Evolutionary conservation across 345 rosid genomes (phyloP).

Genomic region (Citrus medica): DNA sequence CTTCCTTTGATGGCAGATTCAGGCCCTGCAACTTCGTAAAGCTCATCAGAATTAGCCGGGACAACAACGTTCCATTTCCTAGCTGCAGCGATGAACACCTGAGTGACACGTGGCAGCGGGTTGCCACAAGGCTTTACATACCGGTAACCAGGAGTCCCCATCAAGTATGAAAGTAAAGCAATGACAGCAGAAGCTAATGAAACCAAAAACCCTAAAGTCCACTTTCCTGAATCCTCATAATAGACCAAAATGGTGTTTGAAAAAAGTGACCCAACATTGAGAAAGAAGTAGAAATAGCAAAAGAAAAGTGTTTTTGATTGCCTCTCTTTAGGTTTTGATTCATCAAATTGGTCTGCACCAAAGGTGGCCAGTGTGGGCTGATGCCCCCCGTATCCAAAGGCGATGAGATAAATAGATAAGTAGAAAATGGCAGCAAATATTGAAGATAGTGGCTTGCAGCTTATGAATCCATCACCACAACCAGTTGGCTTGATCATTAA

Average conservation of each 20-base stretch:
- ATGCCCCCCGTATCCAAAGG: slow-evolving; percentile 90
- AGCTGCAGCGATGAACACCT: slow-evolving; percentile 56
- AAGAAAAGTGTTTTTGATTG: slow-evolving; percentile 55
- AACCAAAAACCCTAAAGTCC: slow-evolving; percentile 67
- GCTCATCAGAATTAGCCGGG: slow-evolving; percentile 26
- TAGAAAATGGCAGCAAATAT: slow-evolving; percentile 49
- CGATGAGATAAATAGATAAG: slow-evolving; percentile 61
- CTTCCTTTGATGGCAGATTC: slow-evolving; percentile 83
- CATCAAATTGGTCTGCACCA: slow-evolving; percentile 83
- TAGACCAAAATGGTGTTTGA: slow-evolving; percentile 77
- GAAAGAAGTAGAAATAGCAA: slow-evolving; percentile 73
- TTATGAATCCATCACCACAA: slow-evolving; percentile 55
- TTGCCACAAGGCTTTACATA: slow-evolving; percentile 59
- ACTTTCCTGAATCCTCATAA: slow-evolving; percentile 57
- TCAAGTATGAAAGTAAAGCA: slow-evolving; percentile 38
- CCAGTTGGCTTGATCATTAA: slow-evolving; percentile 63
- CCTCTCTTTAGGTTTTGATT: slow-evolving; percentile 26
- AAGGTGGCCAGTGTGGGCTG: slow-evolving; percentile 89
- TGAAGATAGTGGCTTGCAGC: slow-evolving; percentile 41
- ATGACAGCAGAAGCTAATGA: slow-evolving; percentile 57
- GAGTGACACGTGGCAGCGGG: slow-evolving; percentile 73
- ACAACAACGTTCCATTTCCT: slow-evolving; percentile 45
- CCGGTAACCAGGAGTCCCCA: slow-evolving; percentile 41
- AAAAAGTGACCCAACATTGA: slow-evolving; percentile 66
- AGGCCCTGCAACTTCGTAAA: slow-evolving; percentile 62